These are phyloP conservation scores for Fraxinus sp. DNA, from an alignment of 305 asterid species.

Conservation along the genomic window DNA sequence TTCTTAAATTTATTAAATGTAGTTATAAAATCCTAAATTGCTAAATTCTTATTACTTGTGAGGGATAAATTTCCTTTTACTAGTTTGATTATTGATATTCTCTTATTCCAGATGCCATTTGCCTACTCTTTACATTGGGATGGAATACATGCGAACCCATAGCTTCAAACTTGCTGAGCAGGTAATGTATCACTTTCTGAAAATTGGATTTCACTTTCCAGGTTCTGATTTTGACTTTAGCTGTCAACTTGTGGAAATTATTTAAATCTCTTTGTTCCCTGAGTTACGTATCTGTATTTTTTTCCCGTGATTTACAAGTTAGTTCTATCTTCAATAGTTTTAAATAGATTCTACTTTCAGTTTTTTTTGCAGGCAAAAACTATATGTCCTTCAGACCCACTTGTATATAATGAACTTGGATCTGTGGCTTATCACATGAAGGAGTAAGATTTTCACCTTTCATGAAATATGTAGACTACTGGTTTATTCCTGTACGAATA, in stretches of 20 bases:
- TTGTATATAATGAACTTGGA: conserved; percentile 96
- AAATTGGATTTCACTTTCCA: not conserved
- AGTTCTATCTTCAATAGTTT: not conserved
- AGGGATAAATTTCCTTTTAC: conserved; percentile 20
- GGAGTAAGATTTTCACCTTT: conserved; percentile 62
- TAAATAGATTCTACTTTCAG: conserved; percentile 50
- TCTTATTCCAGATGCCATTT: conserved; percentile 86
- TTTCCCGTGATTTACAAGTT: conserved; percentile 6
- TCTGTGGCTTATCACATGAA: conserved; percentile 98
- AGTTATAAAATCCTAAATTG: conserved; percentile 2
- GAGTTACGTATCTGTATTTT: conserved; percentile 2
- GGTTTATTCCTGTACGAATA: not conserved
- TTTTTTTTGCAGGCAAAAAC: conserved; percentile 93
- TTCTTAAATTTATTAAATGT: conserved; percentile 2
- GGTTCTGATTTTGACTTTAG: not conserved
- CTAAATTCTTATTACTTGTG: conserved; percentile 25
- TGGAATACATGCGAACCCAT: conserved; percentile 99
- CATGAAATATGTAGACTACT: not conserved
- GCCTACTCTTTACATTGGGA: conserved; percentile 89
- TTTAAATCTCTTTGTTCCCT: conserved; percentile 15
- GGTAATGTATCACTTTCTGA: conserved; percentile 43
- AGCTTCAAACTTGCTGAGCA: conserved; percentile 98
- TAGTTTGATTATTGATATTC: conserved; percentile 33
- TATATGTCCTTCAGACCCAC: conserved; percentile 93
- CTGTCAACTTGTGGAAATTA: not conserved